Conservation (phyloP, 768 basidiomycete species). For the Termitomyces sp. region DNA sequence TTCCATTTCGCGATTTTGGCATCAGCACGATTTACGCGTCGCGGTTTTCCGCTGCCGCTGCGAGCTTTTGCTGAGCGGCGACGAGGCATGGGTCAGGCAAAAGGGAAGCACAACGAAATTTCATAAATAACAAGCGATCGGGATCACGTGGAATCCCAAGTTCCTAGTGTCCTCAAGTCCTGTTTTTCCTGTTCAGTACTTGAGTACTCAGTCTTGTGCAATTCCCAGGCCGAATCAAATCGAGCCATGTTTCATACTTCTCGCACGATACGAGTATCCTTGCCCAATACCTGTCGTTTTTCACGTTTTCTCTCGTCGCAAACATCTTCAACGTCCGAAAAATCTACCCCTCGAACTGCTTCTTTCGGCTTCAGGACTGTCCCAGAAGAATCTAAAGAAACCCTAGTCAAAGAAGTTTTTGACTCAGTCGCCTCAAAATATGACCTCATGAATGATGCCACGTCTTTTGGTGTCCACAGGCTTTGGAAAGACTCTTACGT, state of each 20-base stretch:
- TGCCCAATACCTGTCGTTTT: neutral
- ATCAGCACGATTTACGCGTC: slow-evolving; percentile 44
- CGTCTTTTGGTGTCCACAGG: slow-evolving; percentile 92
- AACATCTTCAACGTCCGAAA: slow-evolving; percentile 6
- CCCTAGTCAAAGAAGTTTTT: slow-evolving; percentile 89
- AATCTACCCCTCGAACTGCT: slow-evolving; percentile 39
- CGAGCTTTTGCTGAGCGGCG: slow-evolving; percentile 35
- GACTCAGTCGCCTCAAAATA: slow-evolving; percentile 93
- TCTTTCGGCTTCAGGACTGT: slow-evolving; percentile 95
- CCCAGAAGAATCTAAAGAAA: slow-evolving; percentile 82
- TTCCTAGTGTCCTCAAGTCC: too few species aligned
- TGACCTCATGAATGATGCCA: slow-evolving; percentile 99
- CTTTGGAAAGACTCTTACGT: slow-evolving; percentile 96
- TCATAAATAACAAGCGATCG: neutral
- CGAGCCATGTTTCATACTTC: slow-evolving; percentile 9
- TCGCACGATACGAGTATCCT: slow-evolving; percentile 5
- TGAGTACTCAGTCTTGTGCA: too few species aligned
- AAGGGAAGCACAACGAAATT: too few species aligned
- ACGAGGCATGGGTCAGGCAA: slow-evolving; percentile 50
- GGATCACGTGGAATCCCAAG: slow-evolving; percentile 14
- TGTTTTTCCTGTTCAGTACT: too few species aligned
- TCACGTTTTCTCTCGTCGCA: slow-evolving; percentile 18
- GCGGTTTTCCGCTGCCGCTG: slow-evolving; percentile 31
- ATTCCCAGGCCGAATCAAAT: neutral
- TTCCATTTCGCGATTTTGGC: slow-evolving; percentile 63